Evolutionary conservation across 306 rosid genomes (phyloP), one percentile per base, ranked within the genome.

Genomic region (Sesbania bispinosa): DNA sequence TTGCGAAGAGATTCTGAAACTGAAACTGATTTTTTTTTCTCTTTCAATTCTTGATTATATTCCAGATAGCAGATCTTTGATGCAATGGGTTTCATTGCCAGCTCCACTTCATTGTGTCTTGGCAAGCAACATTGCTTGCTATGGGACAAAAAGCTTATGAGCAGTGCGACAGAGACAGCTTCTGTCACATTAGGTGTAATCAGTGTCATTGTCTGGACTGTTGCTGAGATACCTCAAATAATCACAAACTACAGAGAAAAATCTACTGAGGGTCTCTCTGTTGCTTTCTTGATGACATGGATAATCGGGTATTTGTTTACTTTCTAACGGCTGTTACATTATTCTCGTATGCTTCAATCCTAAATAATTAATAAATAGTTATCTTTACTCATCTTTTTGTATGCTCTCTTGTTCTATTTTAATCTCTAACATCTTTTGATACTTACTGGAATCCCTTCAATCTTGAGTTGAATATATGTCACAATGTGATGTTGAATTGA

Each of bases 141-240:
- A 62, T 82, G 84, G 88, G 76, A 51, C 19, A 8, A 36, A 60
- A 69, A 72, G 69, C 16, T 84, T 51, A 62, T 76, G 82, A 51
- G 74, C 77, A 73, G 53, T 73, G 57, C 13, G 14, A 69, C 41
- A 69, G 79, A 79, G 13, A 82, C 80, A 51, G 32, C 76, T 59
- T 90, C 97, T 6, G 24, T 79, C 27, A 54, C 74, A 35, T 78
- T 88, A 64, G 94, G 97, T 26, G 1, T 86, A 7, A 32, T 83
- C 71, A 86, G 94, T 75, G 87, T 88, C 26, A 20, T 69, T 27
- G 78, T 82, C 71, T 90, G 95, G 92, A 62, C 76, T 41, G 77
- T 83, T 21, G 95, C 95, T 59, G 97, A 90, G 85, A 77, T 90
- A 23, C 97, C 97, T 50, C 97, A 88, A 57, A 47, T 90, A 60